Conservation (phyloP, 352 stramenopile genomes). For the Plasmopara viticola region DNA sequence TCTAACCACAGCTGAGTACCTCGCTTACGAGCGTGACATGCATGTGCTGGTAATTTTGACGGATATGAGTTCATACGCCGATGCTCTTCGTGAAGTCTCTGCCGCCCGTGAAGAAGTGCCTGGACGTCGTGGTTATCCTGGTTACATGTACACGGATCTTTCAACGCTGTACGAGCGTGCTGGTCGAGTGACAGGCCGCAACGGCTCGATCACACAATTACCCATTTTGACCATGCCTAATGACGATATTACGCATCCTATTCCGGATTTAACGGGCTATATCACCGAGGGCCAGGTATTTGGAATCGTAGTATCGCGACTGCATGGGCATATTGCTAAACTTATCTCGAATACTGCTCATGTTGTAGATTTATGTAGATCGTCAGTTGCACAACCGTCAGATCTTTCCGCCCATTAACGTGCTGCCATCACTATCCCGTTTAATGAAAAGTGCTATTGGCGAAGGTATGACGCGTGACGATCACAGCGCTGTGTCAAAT, state of each 20-base stretch:
- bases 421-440: conserved; percentile 97
- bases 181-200: conserved; percentile 94
- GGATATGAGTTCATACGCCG: conserved; percentile 99
- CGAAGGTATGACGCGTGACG: conserved; percentile 98
- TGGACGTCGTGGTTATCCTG: conserved; percentile 97
- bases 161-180: conserved; percentile 98
- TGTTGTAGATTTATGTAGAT: conserved; percentile 93
- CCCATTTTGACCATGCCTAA: conserved; percentile 99
- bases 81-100: conserved; percentile 95
- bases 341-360: conserved; percentile 2
- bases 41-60: conserved; percentile 99
- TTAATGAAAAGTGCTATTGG: conserved; percentile 99
- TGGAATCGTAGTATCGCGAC: not conserved
- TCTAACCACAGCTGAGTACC: conserved; percentile 98
- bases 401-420: conserved; percentile 99
- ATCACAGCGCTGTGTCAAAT: conserved; percentile 98
- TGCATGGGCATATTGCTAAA: conserved; percentile 1
- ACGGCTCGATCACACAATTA: conserved; percentile 99
- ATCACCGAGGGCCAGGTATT: conserved; percentile 97
- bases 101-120: conserved; percentile 94
- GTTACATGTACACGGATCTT: conserved; percentile 99
- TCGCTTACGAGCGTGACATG: conserved; percentile 98
- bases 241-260: conserved; percentile 99
- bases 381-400: conserved; percentile 97
- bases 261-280: conserved; percentile 99